phyloP scores from a whole-genome alignment of 805 yeast species.

The Starmerella floris region DNA sequence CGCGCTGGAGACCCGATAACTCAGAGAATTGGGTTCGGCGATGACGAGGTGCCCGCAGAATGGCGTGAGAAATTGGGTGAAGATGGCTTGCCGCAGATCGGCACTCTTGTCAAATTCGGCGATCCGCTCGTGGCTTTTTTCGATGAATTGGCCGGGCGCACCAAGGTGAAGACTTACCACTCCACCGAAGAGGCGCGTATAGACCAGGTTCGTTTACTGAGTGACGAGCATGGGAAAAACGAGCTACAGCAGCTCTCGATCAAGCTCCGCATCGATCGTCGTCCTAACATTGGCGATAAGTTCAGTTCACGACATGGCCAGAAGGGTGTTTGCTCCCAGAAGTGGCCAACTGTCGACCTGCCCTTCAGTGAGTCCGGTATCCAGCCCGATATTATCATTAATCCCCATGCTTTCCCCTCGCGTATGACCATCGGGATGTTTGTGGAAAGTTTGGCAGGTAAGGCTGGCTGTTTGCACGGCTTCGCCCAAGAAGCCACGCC shows the following conservation, averaged over 20 bases:
- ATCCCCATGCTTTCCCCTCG: constrained; percentile 98
- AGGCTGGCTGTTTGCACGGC: constrained; percentile 96
- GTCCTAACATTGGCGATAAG: constrained; percentile 93
- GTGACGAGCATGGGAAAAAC: constrained; percentile 53
- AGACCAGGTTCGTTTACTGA: constrained; percentile 84
- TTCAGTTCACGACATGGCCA: constrained; percentile 97
- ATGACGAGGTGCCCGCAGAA: constrained; percentile 78
- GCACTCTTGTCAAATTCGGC: constrained; percentile 80
- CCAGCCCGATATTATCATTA: constrained; percentile 93
- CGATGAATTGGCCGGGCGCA: constrained; percentile 82
- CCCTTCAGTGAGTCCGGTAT: constrained; percentile 94
- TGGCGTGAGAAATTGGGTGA: constrained; percentile 82
- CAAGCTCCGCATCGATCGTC: constrained; percentile 80
- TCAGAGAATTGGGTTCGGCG: constrained; percentile 88
- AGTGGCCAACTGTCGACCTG: constrained; percentile 95
- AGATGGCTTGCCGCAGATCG: constrained; percentile 87
- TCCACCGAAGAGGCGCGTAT: constrained; percentile 88
- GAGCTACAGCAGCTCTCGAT: constrained; percentile 79
- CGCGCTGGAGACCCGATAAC: constrained; percentile 89
- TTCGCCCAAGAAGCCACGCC: constrained; percentile 96
- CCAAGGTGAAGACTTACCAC: constrained; percentile 85
- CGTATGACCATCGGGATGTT: constrained; percentile 99
- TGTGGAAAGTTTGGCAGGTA: constrained; percentile 96
- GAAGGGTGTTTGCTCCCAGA: constrained; percentile 95
- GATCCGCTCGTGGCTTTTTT: constrained; percentile 89